These are phyloP conservation scores for Candida awuae DNA, from an alignment of 805 yeast genomes.

Conservation along the genomic window DNA sequence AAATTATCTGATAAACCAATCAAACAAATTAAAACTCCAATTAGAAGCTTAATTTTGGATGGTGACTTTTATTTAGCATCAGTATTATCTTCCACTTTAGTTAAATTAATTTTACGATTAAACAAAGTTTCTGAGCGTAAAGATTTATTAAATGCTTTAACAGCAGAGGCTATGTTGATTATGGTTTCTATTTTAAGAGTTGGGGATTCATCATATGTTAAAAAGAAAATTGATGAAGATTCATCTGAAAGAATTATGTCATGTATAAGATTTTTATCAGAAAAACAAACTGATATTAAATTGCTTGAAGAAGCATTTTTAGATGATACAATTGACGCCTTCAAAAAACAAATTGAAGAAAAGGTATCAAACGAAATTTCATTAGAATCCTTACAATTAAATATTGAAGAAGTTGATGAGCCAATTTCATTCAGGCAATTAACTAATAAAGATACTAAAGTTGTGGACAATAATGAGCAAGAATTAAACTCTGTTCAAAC, in stretches of 20 bases:
- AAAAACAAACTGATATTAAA: slow-evolving; percentile 43
- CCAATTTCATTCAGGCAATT: slow-evolving; percentile 74
- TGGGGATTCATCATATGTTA: slow-evolving; percentile 64
- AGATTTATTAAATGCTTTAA: slow-evolving; percentile 66
- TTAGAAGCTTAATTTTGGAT: slow-evolving; percentile 70
- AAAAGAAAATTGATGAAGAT: slow-evolving; percentile 86
- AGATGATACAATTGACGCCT: slow-evolving; percentile 83
- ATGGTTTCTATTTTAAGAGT: slow-evolving; percentile 87
- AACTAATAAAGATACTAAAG: slow-evolving; percentile 34
- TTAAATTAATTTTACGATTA: slow-evolving; percentile 77
- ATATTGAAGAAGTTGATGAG: slow-evolving; percentile 73
- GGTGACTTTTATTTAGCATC: slow-evolving; percentile 92
- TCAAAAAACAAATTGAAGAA: slow-evolving; percentile 55
- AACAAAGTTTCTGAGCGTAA: slow-evolving; percentile 44
- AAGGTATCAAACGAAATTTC: slow-evolving; percentile 51
- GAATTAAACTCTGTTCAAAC: slow-evolving; percentile 53
- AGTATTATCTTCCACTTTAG: slow-evolving; percentile 77
- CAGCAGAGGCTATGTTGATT: slow-evolving; percentile 89
- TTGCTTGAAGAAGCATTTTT: slow-evolving; percentile 61
- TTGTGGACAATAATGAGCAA: slow-evolving; percentile 42
- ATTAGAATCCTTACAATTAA: slow-evolving; percentile 49
- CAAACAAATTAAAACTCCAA: slow-evolving; percentile 44
- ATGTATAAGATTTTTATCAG: slow-evolving; percentile 74
- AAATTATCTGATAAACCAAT: slow-evolving; percentile 30
- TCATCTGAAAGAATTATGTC: slow-evolving; percentile 88